A percentile compares a stretch with the other conserved stretches of the same genome.
Evolutionary conservation across 2,329 filamentous ascomycete genomes (phyloP).

Genomic region (Exserohilum rostratum): DNA sequence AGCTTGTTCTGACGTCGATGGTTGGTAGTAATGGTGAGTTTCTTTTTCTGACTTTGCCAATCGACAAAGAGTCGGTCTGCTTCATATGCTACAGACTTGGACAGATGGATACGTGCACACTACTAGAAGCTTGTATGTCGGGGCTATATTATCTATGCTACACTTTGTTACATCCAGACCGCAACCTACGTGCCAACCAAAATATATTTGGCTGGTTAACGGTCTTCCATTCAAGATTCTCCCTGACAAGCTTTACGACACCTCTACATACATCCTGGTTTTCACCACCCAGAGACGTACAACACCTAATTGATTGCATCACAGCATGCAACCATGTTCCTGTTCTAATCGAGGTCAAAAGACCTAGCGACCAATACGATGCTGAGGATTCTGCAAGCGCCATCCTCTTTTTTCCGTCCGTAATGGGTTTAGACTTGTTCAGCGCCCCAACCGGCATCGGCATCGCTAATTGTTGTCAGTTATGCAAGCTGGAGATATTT

Average conservation of each 20-base stretch:
- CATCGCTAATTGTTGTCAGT: constrained; percentile 48
- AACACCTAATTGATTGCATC: constrained; percentile 23
- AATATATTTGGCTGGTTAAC: no score
- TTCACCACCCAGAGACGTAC: constrained; percentile 10
- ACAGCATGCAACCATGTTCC: constrained; percentile 7
- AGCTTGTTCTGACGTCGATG: no score
- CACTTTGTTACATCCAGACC: constrained; percentile 4
- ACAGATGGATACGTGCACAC: constrained; percentile 27
- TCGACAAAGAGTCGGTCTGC: constrained; percentile 7
- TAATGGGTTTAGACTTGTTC: constrained; percentile 55
- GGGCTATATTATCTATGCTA: constrained; percentile 15
- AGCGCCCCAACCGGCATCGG: constrained; percentile 60
- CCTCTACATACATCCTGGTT: background rate
- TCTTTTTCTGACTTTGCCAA: no score
- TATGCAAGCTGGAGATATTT: background rate
- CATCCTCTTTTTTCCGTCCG: constrained; percentile 27
- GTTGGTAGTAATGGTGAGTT: no score
- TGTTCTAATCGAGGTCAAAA: constrained; percentile 11
- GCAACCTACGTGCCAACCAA: no score
- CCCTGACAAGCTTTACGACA: background rate
- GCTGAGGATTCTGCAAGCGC: constrained; percentile 34
- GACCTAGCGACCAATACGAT: constrained; percentile 2
- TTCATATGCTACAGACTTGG: constrained; percentile 30
- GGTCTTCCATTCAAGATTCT: background rate
- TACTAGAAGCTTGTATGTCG: constrained; percentile 7